phyloP scores from a whole-genome alignment of 495 filamentous ascomycete species.

The Polyplosphaeria fusca region DNA sequence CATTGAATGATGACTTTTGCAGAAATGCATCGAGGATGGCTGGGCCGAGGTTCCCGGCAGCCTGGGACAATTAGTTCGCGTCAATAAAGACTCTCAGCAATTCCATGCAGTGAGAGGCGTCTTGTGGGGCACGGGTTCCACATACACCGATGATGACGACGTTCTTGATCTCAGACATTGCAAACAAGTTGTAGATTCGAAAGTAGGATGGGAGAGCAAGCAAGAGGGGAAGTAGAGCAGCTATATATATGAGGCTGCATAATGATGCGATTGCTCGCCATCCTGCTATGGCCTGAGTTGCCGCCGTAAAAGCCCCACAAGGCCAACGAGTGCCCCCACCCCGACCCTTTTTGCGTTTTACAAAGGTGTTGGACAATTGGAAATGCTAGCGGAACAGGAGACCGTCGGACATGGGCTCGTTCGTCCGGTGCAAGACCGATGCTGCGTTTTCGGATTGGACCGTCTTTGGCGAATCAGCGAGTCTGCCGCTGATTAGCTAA shows the following conservation, averaged over 20 bases:
- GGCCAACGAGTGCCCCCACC: no score
- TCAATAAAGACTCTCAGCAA: background rate
- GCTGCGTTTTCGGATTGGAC: no score
- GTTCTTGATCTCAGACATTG: conserved; percentile 33
- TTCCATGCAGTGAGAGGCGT: background rate
- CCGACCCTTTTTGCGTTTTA: no score
- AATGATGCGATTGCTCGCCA: conserved; percentile 26
- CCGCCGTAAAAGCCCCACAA: no score
- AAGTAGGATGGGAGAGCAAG: conserved; percentile 8
- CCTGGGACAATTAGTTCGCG: conserved; percentile 33
- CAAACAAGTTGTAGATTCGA: background rate
- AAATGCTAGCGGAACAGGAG: no score
- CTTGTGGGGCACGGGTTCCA: conserved; percentile 12
- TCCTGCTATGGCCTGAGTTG: no score
- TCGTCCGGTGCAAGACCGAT: no score
- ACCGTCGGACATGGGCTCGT: no score
- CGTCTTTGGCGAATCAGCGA: no score
- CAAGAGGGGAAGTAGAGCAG: conserved; percentile 5
- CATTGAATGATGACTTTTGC: conserved; percentile 51
- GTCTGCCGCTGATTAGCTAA: no score
- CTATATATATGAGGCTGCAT: conserved; percentile 14
- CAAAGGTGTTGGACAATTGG: no score
- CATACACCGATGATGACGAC: conserved; percentile 30
- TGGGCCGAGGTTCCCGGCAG: conserved; percentile 43
- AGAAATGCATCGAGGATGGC: conserved; percentile 44